Base-by-base conservation (phyloP, 495 filamentous ascomycete genomes). In the Xylaria sp. region DNA sequence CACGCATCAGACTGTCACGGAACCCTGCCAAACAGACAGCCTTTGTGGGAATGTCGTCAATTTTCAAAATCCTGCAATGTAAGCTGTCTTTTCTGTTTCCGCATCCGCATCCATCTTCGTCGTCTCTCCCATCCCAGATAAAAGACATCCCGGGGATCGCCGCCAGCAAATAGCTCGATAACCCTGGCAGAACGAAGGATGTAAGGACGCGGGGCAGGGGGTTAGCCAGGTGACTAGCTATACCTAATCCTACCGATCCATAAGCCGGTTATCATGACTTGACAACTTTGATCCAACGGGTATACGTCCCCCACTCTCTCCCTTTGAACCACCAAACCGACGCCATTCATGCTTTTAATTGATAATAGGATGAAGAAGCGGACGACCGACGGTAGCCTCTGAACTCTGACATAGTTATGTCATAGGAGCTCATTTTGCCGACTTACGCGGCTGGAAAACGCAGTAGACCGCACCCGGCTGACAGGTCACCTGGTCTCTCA, bases 401-500 rank as follows among this genome's bases (percentile, higher is more conserved):
- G 7, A 8, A n/a, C 26, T 48, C 12, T 12, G 9, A 8, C 61
- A 9, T 26, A 17, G 14, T 17, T n/a, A 31, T 43, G 7, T 33
- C 15, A 15, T 52, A 2, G 31, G 17, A 29, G 6, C 64, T 43
- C 35, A 43, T 57, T 53, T 59, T 1, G 53, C 29, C 41, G 40
- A 24, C 58, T 43, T 33, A 8, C 67, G 67, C 57, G 67, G 67
- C 43, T 33, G 26, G 44, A 72, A 72, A 8, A 40, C 19, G 43
- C 52, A 74, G 31, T 59, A 46, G 19, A 74, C 67, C 35, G 59
- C 44, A 14, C 73, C 73, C 31, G 73, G 73, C 44, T 74, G 73
- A 26, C 61, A 68, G 19, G 73, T 74, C 12, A 74, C 67, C 62
- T 74, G 73, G 61, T 72, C 70, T 9, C 40, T 61, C 70, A 74